Conservation (phyloP, 257 asterid species). For the Schizonepeta tenuifolia region DNA sequence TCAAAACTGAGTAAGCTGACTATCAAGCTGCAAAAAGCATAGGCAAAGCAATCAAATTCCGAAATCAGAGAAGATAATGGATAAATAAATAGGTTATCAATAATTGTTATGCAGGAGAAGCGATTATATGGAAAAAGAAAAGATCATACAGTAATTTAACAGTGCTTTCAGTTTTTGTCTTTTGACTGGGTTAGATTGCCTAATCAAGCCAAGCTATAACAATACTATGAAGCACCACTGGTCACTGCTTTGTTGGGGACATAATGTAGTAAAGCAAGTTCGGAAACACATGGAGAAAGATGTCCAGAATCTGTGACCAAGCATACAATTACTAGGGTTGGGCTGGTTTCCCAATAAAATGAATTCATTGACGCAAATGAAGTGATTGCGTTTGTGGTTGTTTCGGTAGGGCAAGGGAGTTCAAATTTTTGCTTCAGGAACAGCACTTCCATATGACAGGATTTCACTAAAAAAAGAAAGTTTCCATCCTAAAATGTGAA, state of each 20-base stretch:
- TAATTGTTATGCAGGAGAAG: not conserved
- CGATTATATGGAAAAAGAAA: not conserved
- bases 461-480: slow-evolving; percentile 2
- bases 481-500: slow-evolving; percentile 21
- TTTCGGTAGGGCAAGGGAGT: slow-evolving; percentile 3
- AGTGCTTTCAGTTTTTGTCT: not conserved
- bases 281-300: not conserved
- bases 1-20: not conserved
- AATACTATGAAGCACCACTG: not conserved
- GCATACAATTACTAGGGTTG: slow-evolving; percentile 1
- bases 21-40: not conserved
- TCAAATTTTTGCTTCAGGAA: slow-evolving; percentile 3
- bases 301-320: not conserved
- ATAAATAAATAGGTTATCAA: not conserved
- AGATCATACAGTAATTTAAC: not conserved
- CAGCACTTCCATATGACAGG: slow-evolving; percentile 4
- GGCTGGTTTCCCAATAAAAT: not conserved
- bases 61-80: not conserved
- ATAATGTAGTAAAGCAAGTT: not conserved
- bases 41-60: not conserved
- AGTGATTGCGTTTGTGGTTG: not conserved
- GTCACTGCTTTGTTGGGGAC: not conserved
- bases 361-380: not conserved
- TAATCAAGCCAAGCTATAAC: not conserved
- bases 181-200: not conserved